phyloP scores from a whole-genome alignment of 345 rosid species.

The Physaria fendleri region DNA sequence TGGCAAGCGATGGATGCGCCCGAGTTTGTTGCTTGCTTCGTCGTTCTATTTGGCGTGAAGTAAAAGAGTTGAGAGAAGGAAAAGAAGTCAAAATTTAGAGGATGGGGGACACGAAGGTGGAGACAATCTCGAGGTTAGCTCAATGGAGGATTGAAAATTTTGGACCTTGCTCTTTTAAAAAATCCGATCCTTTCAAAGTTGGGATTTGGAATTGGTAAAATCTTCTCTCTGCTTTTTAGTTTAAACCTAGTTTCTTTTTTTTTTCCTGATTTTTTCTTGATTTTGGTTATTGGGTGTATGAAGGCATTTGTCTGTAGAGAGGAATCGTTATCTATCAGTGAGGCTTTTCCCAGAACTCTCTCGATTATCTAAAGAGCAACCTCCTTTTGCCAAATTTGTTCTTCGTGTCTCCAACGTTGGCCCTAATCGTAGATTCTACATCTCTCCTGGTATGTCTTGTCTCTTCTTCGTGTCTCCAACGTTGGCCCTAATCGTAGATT shows the following conservation, averaged over 20 bases:
- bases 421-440: slow-evolving; percentile 41
- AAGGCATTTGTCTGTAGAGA: slow-evolving; percentile 85
- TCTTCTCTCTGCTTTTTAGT: not conserved
- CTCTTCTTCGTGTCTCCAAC: slow-evolving; percentile 56
- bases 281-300: not conserved
- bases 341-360: slow-evolving; percentile 81
- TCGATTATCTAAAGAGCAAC: slow-evolving; percentile 61
- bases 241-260: no score
- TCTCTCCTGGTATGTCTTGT: slow-evolving; percentile 40
- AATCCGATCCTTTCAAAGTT: slow-evolving; percentile 81
- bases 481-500: slow-evolving; percentile 46
- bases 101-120: slow-evolving; percentile 82
- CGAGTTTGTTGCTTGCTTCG: slow-evolving; percentile 15
- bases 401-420: slow-evolving; percentile 62
- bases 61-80: slow-evolving; percentile 9
- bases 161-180: slow-evolving; percentile 67
- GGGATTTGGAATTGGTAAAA: slow-evolving; percentile 98
- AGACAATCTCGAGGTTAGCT: slow-evolving; percentile 81
- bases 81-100: slow-evolving; percentile 24
- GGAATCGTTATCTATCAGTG: slow-evolving; percentile 62
- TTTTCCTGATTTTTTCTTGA: not conserved
- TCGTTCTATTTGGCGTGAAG: slow-evolving; percentile 27
- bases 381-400: slow-evolving; percentile 67
- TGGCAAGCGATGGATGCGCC: slow-evolving; percentile 1
- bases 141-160: slow-evolving; percentile 90